Conservation (phyloP, 352 stramenopile genomes). For the Phytopythium oedochilum region DNA sequence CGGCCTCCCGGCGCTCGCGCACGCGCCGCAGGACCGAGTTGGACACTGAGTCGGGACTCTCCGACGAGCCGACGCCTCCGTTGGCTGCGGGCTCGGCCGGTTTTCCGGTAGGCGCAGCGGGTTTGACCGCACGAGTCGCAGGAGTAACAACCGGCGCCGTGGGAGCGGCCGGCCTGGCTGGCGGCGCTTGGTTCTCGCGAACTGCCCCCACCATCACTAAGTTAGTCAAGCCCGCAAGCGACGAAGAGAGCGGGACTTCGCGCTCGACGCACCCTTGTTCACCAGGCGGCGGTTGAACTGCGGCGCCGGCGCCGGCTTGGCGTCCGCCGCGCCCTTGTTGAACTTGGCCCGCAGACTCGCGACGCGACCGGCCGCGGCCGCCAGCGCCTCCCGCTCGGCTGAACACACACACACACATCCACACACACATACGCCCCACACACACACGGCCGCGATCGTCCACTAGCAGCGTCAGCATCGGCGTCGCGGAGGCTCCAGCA, state of each 20-base stretch:
- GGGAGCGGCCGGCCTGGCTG: background rate
- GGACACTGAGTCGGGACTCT: slow-evolving; percentile 14
- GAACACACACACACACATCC: background rate
- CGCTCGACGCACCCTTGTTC: slow-evolving; percentile 14
- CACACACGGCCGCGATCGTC: background rate
- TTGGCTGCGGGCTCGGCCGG: background rate
- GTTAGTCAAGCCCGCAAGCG: too few species aligned
- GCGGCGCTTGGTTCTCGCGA: background rate
- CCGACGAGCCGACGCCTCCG: slow-evolving; percentile 6
- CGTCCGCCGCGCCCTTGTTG: slow-evolving; percentile 34
- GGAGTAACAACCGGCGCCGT: too few species aligned
- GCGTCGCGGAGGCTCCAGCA: background rate
- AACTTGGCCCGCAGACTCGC: slow-evolving; percentile 66
- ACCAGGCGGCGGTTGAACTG: slow-evolving; percentile 19
- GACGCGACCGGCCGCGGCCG: slow-evolving; percentile 41
- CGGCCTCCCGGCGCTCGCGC: slow-evolving; percentile 28
- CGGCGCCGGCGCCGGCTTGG: slow-evolving; percentile 7
- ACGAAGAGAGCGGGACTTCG: too few species aligned
- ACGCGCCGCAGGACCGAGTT: slow-evolving; percentile 26
- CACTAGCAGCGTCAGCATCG: background rate
- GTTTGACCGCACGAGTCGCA: background rate
- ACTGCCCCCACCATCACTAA: too few species aligned
- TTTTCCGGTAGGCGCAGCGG: background rate
- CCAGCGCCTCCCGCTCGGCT: slow-evolving; percentile 51
- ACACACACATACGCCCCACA: background rate